Conservation (phyloP, 2,329 filamentous ascomycete species). For the Aspergillus sojae region DNA sequence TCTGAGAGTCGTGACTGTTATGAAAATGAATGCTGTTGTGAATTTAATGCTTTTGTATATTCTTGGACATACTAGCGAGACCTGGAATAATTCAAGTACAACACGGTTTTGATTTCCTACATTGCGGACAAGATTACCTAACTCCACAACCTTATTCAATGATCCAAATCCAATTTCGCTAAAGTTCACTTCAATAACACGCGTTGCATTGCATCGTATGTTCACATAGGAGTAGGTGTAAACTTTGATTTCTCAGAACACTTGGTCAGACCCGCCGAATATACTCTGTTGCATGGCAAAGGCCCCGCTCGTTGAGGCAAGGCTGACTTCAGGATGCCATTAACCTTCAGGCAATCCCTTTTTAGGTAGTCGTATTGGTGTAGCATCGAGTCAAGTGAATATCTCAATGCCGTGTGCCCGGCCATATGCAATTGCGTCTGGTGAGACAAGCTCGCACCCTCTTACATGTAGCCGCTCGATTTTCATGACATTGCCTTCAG, state of each 20-base stretch:
- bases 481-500: conserved; percentile 13
- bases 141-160: not conserved
- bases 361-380: not conserved
- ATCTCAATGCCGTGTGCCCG: conserved; percentile 32
- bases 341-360: not conserved
- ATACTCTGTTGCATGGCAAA: not conserved
- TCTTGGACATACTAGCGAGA: not conserved
- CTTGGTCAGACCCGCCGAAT: not conserved
- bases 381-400: conserved; percentile 18
- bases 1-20: conserved; percentile 15
- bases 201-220: not conserved
- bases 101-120: not conserved
- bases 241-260: not conserved
- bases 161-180: not conserved
- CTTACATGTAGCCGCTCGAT: conserved; percentile 31
- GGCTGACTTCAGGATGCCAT: not conserved
- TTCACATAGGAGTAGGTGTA: not conserved
- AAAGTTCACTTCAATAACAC: not conserved
- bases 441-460: conserved; percentile 34
- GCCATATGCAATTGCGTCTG: conserved; percentile 39
- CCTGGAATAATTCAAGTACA: not conserved
- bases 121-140: not conserved
- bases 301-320: not conserved
- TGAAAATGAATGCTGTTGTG: not conserved
- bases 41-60: not conserved